Base-by-base conservation (phyloP, 1,284 basidiomycete species). In the Rhizoctonia solani region DNA sequence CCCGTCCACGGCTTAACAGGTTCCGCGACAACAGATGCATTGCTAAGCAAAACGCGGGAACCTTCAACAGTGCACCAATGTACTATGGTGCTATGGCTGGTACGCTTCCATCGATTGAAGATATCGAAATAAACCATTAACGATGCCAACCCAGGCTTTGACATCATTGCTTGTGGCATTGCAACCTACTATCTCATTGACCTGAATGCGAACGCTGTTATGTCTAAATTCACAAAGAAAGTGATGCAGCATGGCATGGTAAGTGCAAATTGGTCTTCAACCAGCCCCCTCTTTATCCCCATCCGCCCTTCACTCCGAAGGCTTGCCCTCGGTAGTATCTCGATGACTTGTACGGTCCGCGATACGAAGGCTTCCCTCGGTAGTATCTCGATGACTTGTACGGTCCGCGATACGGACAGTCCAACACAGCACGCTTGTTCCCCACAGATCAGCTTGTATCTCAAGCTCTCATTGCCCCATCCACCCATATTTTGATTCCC, bases 211-310 rank as follows among this genome's bases (percentile, higher is more conserved):
- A 30, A 46, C 46, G 32, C 56, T 13, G 34, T 50, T 25, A 61
- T 61, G 56, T 61, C 56, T 1, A 61, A 37, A 21, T 61, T 61
- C 34, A 61, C 56, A n/a, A 61, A 61, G 21, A 61, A 61, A n/a
- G 56, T 61, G 44, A 9, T 61, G 27, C 56, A 61, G 19, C 56
- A 61, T 27, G 56, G 56, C 25, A 61, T 61, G 56, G 56, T 61
- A 25, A 50, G 56, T 21, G n/a, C 11, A 9, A 19, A 21, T 19
- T 37, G 8, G 46, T 27, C 34, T 2, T 8, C 2, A 44, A 41
- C 4, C 49, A 52, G 9, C 56, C 32, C 13, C 46, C 2, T 5
- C 44, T 50, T 11, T 39, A 9, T 30, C 56, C 46, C 27, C 21
- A 21, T 16, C 56, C n/a, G 19, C 6, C 30, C 9, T n/a, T 30